Evolutionary conservation across 345 rosid genomes (phyloP).

Genomic region (Anacardium occidentale): DNA sequence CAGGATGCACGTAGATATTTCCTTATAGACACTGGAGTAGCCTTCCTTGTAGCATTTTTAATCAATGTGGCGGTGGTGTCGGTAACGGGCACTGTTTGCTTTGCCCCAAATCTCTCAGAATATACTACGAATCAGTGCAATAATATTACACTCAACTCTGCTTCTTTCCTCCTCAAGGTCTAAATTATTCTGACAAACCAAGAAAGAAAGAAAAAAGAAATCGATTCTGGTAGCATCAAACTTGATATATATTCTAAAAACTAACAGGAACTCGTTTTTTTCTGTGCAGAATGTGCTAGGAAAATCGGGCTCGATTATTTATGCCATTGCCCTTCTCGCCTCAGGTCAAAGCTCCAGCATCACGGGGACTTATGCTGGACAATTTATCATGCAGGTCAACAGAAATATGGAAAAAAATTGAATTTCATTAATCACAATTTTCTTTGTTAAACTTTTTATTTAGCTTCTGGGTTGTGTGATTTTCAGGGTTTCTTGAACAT

Average conservation of each 20-base stretch:
- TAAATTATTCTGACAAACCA: too few species aligned
- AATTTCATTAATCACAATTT: not conserved
- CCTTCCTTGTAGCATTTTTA: constrained; percentile 57
- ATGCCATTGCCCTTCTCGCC: constrained; percentile 62
- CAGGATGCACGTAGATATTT: constrained; percentile 66
- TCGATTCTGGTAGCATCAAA: too few species aligned
- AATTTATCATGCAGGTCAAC: constrained; percentile 58
- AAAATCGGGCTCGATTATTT: constrained; percentile 48
- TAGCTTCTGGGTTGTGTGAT: not conserved
- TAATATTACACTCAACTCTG: constrained; percentile 59
- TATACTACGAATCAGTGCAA: constrained; percentile 31
- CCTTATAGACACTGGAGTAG: constrained; percentile 61
- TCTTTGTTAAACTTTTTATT: too few species aligned
- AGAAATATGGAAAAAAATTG: not conserved
- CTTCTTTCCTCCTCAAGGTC: constrained; percentile 72
- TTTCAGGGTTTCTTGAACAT: constrained; percentile 63
- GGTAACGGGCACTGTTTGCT: constrained; percentile 59
- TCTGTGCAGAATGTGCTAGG: constrained; percentile 60
- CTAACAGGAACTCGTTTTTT: not conserved
- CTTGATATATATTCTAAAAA: not conserved
- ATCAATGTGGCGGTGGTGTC: constrained; percentile 58
- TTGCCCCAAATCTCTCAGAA: constrained; percentile 24
- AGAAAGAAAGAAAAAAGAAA: too few species aligned
- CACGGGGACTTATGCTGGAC: constrained; percentile 73
- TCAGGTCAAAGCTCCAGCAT: constrained; percentile 73